Percentiles rank a stretch among this genome's conserved stretches.
Conservation (phyloP, 2,329 filamentous ascomycete genomes). For the Aspergillus hiratsukae region DNA sequence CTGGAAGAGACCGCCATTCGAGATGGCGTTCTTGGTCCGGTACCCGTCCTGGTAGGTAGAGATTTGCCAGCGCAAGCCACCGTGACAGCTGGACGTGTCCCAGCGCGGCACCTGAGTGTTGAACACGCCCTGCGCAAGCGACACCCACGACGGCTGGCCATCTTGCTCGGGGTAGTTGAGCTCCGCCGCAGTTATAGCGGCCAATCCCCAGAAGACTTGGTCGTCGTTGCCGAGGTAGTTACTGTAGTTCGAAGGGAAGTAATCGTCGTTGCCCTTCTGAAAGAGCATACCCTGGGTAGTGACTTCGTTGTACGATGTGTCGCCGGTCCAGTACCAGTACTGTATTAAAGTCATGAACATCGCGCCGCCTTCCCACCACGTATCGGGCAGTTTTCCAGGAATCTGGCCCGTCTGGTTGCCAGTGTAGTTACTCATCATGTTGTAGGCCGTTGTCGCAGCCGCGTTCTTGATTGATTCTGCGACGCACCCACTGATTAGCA, state of each 20-base stretch:
- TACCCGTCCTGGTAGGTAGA: conserved; percentile 70
- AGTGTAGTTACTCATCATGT: conserved; percentile 38
- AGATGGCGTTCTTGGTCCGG: conserved; percentile 55
- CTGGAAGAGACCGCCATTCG: conserved; percentile 56
- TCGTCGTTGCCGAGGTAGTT: conserved; percentile 51
- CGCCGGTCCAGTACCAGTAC: conserved; percentile 80
- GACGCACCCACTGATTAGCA: background rate
- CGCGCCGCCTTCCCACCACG: conserved; percentile 66
- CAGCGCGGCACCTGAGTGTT: conserved; percentile 71
- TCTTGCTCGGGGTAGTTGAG: conserved; percentile 68
- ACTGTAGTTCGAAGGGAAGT: conserved; percentile 62
- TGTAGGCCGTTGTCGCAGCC: conserved; percentile 32
- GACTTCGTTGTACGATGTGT: conserved; percentile 65
- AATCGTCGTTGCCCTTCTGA: conserved; percentile 71
- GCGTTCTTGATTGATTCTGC: conserved; percentile 32
- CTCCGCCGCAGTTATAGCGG: conserved; percentile 74
- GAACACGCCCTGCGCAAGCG: conserved; percentile 73
- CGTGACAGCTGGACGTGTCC: conserved; percentile 63
- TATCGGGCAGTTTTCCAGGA: conserved; percentile 37
- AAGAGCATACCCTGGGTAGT: conserved; percentile 65
- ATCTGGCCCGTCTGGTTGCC: conserved; percentile 34
- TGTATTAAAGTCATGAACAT: conserved; percentile 69
- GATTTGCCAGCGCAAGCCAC: conserved; percentile 82
- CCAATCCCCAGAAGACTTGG: conserved; percentile 79
- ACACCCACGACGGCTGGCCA: conserved; percentile 67